Evolutionary conservation across 176 grass and related monocot species (phyloP), one percentile per base, ranked within the genome.

Genomic region (Metroxylon sagu): DNA sequence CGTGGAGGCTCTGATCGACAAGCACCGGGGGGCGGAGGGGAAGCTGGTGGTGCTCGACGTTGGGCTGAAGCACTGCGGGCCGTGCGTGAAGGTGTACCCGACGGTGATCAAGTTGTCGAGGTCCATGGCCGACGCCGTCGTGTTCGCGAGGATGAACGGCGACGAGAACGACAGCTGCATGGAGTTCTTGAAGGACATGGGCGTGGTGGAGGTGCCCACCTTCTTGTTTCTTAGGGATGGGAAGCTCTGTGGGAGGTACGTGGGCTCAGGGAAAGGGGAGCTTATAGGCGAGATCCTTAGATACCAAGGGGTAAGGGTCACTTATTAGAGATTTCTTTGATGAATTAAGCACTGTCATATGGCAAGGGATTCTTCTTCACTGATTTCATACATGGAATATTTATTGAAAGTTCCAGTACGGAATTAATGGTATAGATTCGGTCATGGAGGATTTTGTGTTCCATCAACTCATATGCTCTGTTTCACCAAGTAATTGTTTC

Each of bases 141-240:
- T 91, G 5, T 97, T 97, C 74, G 93, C 87, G 3, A 77, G 87
- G 49, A 97, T 97, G 93, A 97, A 91, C 70, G 87, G 93, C 21
- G 87, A 97, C 56, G 87, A 97, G 84, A 97, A 97, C 78, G 87
- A 97, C 18, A 85, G 87, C 52, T 97, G 87, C 81, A 85, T 91
- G 81, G 59, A 85, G 54, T 91, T 91, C 74, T 85, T 91, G 50
- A 83, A 19, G 74, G 87, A 85, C 60, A 97, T 92, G 93, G 56
- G 87, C 1, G 84, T 97, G 16, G 49, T 97, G 28, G 87, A 97
- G 73, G 93, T 97, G 30, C 93, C 87, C 58, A 92, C 93, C 50
- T 97, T 97, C 77, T 59, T 97, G 62, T 97, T 97, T 75, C 91
- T 97, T 69, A 85, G 14, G 65, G 81, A 92, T 19, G 71, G 69